These are phyloP conservation scores for Auricularia sp. DNA, from an alignment of 768 basidiomycete genomes.

Conservation along the genomic window DNA sequence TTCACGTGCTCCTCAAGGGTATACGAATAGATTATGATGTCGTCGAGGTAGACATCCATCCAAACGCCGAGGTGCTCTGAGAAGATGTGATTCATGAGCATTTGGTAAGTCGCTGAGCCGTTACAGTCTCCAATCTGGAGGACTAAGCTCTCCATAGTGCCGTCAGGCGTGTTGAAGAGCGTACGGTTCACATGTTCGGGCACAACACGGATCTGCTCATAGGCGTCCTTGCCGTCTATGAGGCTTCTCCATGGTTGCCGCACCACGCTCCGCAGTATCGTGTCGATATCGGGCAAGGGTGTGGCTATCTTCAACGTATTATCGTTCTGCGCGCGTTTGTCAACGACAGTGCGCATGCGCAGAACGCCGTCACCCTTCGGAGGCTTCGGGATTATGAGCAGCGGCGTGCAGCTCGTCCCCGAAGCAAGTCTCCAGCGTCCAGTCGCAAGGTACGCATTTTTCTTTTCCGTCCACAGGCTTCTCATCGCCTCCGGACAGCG, in stretches of 20 bases:
- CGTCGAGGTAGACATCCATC: conserved; percentile 27
- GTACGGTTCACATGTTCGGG: conserved; percentile 12
- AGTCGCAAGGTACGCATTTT: conserved; percentile 18
- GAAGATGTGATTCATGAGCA: conserved; percentile 33
- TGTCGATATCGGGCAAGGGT: conserved; percentile 19
- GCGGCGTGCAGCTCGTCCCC: conserved; percentile 21
- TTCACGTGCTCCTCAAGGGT: conserved; percentile 19
- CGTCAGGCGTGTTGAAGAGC: conserved; percentile 27
- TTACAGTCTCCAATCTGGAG: conserved; percentile 26
- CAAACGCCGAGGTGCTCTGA: conserved; percentile 18
- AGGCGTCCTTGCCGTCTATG: conserved; percentile 22
- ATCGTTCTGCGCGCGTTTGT: conserved; percentile 20
- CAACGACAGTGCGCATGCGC: conserved; percentile 15
- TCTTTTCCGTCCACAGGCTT: conserved; percentile 20
- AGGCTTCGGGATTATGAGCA: conserved; percentile 24
- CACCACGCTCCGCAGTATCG: conserved; percentile 15
- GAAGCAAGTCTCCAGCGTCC: conserved; percentile 22
- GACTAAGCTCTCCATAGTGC: conserved; percentile 33
- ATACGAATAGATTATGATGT: conserved; percentile 25
- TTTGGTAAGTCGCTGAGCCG: conserved; percentile 30
- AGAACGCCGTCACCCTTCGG: conserved; percentile 9
- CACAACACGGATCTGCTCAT: conserved; percentile 21
- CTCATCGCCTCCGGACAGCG: conserved; percentile 26
- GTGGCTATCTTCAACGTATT: conserved; percentile 21
- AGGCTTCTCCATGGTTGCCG: conserved; percentile 12